phyloP scores from a whole-genome alignment of 345 rosid species.

The Aquilaria malaccensis region DNA sequence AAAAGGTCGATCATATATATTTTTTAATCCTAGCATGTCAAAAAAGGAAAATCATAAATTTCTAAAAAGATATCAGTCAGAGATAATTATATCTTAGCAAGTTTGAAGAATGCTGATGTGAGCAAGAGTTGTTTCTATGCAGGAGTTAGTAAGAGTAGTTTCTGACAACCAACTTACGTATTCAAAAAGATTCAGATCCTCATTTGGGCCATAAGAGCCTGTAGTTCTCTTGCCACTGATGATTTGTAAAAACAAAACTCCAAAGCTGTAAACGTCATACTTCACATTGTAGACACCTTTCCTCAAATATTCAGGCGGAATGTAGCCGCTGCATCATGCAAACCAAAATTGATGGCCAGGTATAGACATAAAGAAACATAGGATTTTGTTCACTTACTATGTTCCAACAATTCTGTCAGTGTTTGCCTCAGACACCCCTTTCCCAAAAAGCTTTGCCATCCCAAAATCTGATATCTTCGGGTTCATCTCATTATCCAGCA shows the following conservation, averaged over 20 bases:
- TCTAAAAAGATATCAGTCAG: too few relatives aligned
- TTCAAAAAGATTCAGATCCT: neutral
- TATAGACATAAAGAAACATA: neutral
- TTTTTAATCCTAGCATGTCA: too few relatives aligned
- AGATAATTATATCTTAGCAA: too few relatives aligned
- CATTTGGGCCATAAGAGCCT: neutral
- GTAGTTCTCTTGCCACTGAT: neutral
- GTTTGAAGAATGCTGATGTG: too few relatives aligned
- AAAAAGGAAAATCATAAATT: too few relatives aligned
- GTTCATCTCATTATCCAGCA: neutral
- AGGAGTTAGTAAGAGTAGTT: too few relatives aligned
- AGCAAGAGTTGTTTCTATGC: too few relatives aligned
- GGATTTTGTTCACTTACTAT: slow-evolving; percentile 2
- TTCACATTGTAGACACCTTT: neutral
- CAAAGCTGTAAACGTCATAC: neutral
- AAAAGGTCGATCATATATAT: too few relatives aligned
- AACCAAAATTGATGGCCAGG: neutral
- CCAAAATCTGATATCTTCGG: slow-evolving; percentile 9
- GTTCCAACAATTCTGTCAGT: slow-evolving; percentile 7
- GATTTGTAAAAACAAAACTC: neutral
- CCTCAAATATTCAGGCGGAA: neutral
- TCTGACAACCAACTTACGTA: neutral
- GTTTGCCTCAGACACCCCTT: neutral
- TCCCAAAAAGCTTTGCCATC: slow-evolving; percentile 5
- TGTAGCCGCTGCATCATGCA: neutral